Conservation (phyloP, 345 rosid genomes). For the Kernera saxatilis region DNA sequence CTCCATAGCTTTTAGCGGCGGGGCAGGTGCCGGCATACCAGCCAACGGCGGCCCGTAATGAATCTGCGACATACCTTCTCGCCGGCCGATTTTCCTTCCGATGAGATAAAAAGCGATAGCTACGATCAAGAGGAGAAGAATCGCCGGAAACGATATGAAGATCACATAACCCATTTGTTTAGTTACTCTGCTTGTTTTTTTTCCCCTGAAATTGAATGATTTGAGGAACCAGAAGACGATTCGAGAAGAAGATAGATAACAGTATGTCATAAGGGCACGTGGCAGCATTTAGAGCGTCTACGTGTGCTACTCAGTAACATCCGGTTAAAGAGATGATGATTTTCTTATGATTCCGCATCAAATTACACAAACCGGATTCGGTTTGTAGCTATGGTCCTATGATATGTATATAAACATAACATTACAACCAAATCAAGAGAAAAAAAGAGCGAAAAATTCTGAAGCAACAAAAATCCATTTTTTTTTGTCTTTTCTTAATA, state of each 20-base stretch:
- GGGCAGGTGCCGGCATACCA: slow-evolving; percentile 8
- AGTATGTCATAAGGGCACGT: neutral
- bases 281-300: too few relatives aligned
- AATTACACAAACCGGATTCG: slow-evolving; percentile 28
- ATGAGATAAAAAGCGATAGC: slow-evolving; percentile 27
- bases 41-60: slow-evolving; percentile 13
- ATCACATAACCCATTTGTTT: slow-evolving; percentile 26
- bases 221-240: neutral
- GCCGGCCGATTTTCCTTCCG: slow-evolving; percentile 21
- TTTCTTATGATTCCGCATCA: slow-evolving; percentile 4
- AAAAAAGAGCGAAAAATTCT: slow-evolving; percentile 13
- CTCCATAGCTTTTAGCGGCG: slow-evolving; percentile 15
- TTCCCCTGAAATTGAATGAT: neutral
- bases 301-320: too few relatives aligned
- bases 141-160: slow-evolving; percentile 25
- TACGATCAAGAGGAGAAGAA: slow-evolving; percentile 28
- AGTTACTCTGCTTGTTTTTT: neutral
- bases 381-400: slow-evolving; percentile 30
- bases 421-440: slow-evolving; percentile 24
- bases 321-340: neutral
- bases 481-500: slow-evolving; percentile 19
- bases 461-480: slow-evolving; percentile 24
- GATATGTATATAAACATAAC: slow-evolving; percentile 26
- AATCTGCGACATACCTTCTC: slow-evolving; percentile 14
- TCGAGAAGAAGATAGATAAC: neutral